Percentiles rank a stretch among this genome's conserved stretches.
These are phyloP conservation scores for Podochytrium sp. DNA, from an alignment of 192 early-diverging fungal species.

Conservation along the genomic window DNA sequence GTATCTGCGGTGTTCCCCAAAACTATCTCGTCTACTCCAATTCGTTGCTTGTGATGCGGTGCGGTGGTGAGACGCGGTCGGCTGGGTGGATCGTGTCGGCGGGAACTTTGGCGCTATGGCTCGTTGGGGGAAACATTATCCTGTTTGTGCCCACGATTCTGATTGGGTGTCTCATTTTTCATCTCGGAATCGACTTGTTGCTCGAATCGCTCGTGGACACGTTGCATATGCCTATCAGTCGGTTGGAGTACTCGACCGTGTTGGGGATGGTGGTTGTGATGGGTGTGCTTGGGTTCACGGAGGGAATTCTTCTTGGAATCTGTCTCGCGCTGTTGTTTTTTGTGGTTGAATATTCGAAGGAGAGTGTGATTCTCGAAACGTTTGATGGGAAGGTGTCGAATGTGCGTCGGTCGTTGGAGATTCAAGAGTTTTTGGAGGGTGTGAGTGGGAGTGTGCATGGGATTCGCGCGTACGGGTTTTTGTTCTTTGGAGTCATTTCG, in stretches of 20 bases:
- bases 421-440: constrained; percentile 83
- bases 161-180: constrained; percentile 96
- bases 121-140: constrained; percentile 85
- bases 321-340: constrained; percentile 95
- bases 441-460: constrained; percentile 86
- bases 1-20: constrained; percentile 75
- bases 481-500: constrained; percentile 84
- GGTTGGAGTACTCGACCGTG: constrained; percentile 90
- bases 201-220: constrained; percentile 92
- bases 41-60: constrained; percentile 89
- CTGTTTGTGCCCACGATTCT: constrained; percentile 93
- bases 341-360: constrained; percentile 64
- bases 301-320: constrained; percentile 94
- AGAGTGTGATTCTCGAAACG: constrained; percentile 46
- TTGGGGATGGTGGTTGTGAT: constrained; percentile 82
- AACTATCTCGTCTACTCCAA: constrained; percentile 95
- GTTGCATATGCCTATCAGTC: constrained; percentile 75
- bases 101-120: constrained; percentile 75
- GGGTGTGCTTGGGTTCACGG: constrained; percentile 86
- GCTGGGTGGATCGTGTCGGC: constrained; percentile 82
- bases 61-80: constrained; percentile 84
- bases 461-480: constrained; percentile 87
- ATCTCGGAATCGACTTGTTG: constrained; percentile 90
- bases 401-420: constrained; percentile 85
- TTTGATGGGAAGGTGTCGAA: constrained; percentile 73